Evolutionary conservation across 495 filamentous ascomycete species (phyloP).

Genomic region (Haplographium delicatum): DNA sequence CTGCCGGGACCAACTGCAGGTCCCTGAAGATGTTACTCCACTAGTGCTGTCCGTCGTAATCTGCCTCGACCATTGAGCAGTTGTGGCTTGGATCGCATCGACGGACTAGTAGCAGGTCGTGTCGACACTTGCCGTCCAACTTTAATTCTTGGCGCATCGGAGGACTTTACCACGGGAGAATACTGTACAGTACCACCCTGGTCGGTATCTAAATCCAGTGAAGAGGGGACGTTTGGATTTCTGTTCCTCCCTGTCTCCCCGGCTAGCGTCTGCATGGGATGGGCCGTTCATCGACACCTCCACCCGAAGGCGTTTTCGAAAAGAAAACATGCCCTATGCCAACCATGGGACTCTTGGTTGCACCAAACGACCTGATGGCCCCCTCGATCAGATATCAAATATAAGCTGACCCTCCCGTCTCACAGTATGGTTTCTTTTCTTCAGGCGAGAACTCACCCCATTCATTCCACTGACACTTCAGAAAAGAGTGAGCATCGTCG

Average conservation of each 20-base stretch:
- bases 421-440: not conserved
- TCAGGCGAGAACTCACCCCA: constrained; percentile 6
- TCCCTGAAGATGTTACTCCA: no score
- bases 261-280: no score
- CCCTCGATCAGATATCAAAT: not conserved
- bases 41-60: no score
- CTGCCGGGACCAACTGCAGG: no score
- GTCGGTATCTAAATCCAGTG: not conserved
- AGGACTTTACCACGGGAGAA: not conserved
- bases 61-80: no score
- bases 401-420: not conserved
- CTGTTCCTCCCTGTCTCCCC: not conserved
- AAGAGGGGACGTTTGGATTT: not conserved
- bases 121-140: no score
- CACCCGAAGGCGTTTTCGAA: not conserved
- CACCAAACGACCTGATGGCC: not conserved
- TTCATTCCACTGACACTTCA: not conserved
- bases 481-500: no score
- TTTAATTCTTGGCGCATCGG: not conserved
- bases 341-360: not conserved
- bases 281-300: no score
- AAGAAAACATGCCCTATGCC: not conserved
- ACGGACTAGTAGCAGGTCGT: no score
- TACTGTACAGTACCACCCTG: no score
- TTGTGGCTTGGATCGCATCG: no score